A percentile compares a stretch with the other conserved stretches of the same genome.
phyloP scores from a whole-genome alignment of 2,329 filamentous ascomycete genomes.

The Fusarium praegraminearum region DNA sequence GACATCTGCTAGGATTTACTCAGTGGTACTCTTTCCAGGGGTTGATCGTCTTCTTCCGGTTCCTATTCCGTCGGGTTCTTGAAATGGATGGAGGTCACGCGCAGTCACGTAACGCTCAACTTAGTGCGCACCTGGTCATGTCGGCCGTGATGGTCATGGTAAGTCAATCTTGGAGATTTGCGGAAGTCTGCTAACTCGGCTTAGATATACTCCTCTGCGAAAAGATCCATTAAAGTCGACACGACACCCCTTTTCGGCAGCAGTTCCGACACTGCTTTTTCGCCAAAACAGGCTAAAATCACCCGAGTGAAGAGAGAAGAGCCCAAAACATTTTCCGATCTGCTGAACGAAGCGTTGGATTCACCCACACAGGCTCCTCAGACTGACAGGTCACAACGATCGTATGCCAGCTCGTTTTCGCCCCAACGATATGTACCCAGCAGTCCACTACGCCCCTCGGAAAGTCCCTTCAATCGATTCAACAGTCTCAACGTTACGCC shows the following conservation, averaged over 20 bases:
- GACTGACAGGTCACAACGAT: conserved; percentile 23
- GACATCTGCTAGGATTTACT: conserved; percentile 69
- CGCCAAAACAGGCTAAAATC: conserved; percentile 43
- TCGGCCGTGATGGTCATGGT: conserved; percentile 66
- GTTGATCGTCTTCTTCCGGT: conserved; percentile 67
- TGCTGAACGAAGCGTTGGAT: conserved; percentile 52
- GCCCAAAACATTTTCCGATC: conserved; percentile 59
- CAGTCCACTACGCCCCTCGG: conserved; percentile 22
- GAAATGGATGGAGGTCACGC: conserved; percentile 56
- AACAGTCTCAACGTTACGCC: conserved; percentile 36
- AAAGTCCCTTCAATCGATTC: conserved; percentile 24
- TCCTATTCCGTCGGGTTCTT: conserved; percentile 60
- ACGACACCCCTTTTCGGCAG: conserved; percentile 65
- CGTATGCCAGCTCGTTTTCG: conserved; percentile 36
- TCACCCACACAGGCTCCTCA: conserved; percentile 31
- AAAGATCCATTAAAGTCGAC: conserved; percentile 65
- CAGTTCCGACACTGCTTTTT: conserved; percentile 39
- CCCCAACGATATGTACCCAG: conserved; percentile 33
- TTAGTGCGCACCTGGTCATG: conserved; percentile 68
- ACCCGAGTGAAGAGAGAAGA: conserved; percentile 47
- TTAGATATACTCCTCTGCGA: conserved; percentile 61
- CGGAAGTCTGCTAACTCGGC: conserved; percentile 37
- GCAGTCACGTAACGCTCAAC: conserved; percentile 55
- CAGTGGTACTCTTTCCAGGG: conserved; percentile 76
- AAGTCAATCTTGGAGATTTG: conserved; percentile 47